These are phyloP conservation scores for Eucalyptus microcorys DNA, from an alignment of 345 rosid species.

Conservation along the genomic window DNA sequence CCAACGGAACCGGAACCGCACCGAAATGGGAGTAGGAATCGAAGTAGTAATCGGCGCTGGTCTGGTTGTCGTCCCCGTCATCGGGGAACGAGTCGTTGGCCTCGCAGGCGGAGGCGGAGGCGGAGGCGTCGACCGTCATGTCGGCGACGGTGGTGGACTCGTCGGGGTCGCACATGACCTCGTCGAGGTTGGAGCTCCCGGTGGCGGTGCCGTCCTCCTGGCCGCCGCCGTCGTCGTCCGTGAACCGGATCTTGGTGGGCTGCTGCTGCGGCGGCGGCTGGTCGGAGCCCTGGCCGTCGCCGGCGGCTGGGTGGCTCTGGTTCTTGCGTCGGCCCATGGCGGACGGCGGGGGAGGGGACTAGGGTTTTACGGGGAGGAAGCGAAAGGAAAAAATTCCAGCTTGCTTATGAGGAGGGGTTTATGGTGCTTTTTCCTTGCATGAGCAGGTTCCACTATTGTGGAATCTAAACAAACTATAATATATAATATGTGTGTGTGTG, in stretches of 20 bases:
- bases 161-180: slow-evolving; percentile 2
- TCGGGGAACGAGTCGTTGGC: slow-evolving; percentile 21
- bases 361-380: neutral
- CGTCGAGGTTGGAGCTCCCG: slow-evolving; percentile 27
- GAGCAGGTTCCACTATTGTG: neutral
- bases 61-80: slow-evolving; percentile 40
- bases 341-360: neutral
- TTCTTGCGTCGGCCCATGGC: slow-evolving; percentile 10
- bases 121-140: slow-evolving; percentile 5
- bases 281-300: neutral
- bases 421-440: neutral
- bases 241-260: slow-evolving; percentile 38
- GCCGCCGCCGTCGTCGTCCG: slow-evolving; percentile 10
- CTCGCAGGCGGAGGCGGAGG: slow-evolving; percentile 2
- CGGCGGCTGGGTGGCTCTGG: neutral
- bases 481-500: neutral
- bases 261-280: slow-evolving; percentile 9
- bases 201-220: slow-evolving; percentile 2
- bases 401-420: neutral
- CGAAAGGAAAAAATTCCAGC: neutral
- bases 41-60: slow-evolving; percentile 98
- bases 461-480: neutral
- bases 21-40: slow-evolving; percentile 99
- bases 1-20: slow-evolving; percentile 3
- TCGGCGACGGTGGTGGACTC: slow-evolving; percentile 12